Base-by-base conservation (phyloP, 208 protist genomes). In the Perkinsela sp. region DNA sequence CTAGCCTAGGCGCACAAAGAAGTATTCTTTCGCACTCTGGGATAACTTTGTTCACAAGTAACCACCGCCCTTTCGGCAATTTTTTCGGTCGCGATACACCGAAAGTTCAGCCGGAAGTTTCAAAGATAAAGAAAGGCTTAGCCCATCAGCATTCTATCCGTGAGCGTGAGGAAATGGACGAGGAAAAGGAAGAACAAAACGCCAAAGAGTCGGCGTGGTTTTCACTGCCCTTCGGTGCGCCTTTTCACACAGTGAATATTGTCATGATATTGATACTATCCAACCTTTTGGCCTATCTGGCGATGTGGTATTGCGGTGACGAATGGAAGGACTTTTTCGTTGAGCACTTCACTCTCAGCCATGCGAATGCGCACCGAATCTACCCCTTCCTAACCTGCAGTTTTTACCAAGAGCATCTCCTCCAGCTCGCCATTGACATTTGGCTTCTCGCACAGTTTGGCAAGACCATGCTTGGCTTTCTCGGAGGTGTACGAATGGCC, bases 171-270 rank as follows among this genome's bases (percentile, higher is more conserved):
- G 82, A 87, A 66, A 66, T 70, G 71, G 72, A 70, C 31, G 68
- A 79, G 28, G 68, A 72, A 28, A 68, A 77, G 30, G 76, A 77
- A 66, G 71, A 78, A 30, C 30, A 82, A 72, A 2, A 2, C 1
- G 68, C 15, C 2, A 75, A 85, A 71, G 76, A 84, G 66, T 81
- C 83, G 1, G 85, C 40, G 40, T 57, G 40, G 40, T 57, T 82
- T 57, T 88, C 86, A 74, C 77, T 90, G 66, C 85, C 85, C 30
- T 90, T 90, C 69, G 78, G 81, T 0, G 75, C 85, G 0, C 85
- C 85, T 28, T 90, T 90, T 73, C 82, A 90, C 72, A 90, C 85
- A 68, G 71, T 90, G 70, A 90, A 90, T 77, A 77, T 88, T 48
- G 76, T 88, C 30, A 88, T 88, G 82, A 32, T 90, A 6, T 77